phyloP scores from a whole-genome alignment of 2,329 filamentous ascomycete genomes.

The Alternaria viburni region DNA sequence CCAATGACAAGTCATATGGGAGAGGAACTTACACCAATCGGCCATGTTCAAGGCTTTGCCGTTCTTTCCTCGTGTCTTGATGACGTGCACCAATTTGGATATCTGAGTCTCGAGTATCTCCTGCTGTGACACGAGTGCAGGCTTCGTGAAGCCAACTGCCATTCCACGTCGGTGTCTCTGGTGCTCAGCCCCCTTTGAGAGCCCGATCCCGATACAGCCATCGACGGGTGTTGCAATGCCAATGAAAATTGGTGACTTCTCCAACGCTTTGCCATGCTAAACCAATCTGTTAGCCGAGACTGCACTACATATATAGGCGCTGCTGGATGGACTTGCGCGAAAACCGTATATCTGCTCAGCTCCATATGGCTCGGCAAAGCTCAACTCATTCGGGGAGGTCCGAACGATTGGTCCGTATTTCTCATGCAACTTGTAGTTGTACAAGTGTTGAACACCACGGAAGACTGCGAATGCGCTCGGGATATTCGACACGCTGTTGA shows the following conservation, averaged over 20 bases:
- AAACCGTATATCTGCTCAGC: background rate
- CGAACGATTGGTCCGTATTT: background rate
- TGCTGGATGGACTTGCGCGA: background rate
- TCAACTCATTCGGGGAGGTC: background rate
- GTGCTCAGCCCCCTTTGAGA: background rate
- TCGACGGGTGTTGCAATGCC: background rate
- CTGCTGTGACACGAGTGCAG: background rate
- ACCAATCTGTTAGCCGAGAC: background rate
- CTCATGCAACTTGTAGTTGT: background rate
- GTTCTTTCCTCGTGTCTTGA: background rate
- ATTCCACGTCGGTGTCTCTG: background rate
- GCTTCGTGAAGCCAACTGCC: background rate
- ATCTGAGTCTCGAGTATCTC: background rate
- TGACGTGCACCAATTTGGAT: background rate
- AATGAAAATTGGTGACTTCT: background rate
- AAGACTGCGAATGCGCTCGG: background rate
- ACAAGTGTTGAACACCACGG: background rate
- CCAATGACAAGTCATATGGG: too few species aligned
- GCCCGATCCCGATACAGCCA: background rate
- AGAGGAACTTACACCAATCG: background rate
- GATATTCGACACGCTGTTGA: background rate
- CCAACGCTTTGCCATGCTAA: background rate
- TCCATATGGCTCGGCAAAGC: background rate
- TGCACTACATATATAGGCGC: too few species aligned
- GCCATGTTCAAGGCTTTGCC: background rate